phyloP scores from a whole-genome alignment of 805 yeast species.

The Sugiyamaella mastotermitis region DNA sequence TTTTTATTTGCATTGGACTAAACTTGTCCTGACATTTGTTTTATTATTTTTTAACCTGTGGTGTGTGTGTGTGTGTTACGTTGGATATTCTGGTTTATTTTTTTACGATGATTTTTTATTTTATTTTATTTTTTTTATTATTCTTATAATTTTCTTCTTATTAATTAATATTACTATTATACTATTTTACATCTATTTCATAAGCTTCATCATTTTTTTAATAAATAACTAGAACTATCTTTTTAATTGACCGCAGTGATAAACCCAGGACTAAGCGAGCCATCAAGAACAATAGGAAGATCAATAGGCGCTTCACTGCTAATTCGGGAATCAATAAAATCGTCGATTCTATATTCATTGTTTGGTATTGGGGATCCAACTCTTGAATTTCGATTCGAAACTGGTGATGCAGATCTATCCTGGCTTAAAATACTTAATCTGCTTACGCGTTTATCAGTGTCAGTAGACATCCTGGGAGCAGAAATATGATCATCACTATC shows the following conservation, averaged over 20 bases:
- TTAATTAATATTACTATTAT: too few relatives aligned
- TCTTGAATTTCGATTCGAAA: neutral
- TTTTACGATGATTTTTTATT: too few relatives aligned
- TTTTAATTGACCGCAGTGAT: slow-evolving; percentile 3
- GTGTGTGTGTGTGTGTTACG: too few relatives aligned
- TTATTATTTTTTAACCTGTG: too few relatives aligned
- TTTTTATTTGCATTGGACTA: too few relatives aligned
- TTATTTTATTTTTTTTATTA: too few relatives aligned
- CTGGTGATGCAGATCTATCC: neutral
- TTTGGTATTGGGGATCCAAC: neutral
- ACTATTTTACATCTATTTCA: too few relatives aligned
- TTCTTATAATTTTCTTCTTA: too few relatives aligned
- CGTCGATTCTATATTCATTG: neutral
- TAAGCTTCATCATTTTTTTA: neutral
- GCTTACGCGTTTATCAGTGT: neutral
- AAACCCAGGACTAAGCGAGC: slow-evolving; percentile 9
- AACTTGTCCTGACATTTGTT: too few relatives aligned
- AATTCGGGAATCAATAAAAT: neutral
- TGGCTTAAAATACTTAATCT: neutral
- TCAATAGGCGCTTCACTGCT: slow-evolving; percentile 1
- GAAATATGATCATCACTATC: slow-evolving; percentile 1
- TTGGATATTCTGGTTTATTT: too few relatives aligned
- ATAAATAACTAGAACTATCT: neutral
- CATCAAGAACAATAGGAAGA: slow-evolving; percentile 5
- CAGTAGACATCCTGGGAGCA: too few relatives aligned